These are phyloP conservation scores for Podospora pseudocomata DNA, from an alignment of 495 filamentous ascomycete species.

Conservation along the genomic window DNA sequence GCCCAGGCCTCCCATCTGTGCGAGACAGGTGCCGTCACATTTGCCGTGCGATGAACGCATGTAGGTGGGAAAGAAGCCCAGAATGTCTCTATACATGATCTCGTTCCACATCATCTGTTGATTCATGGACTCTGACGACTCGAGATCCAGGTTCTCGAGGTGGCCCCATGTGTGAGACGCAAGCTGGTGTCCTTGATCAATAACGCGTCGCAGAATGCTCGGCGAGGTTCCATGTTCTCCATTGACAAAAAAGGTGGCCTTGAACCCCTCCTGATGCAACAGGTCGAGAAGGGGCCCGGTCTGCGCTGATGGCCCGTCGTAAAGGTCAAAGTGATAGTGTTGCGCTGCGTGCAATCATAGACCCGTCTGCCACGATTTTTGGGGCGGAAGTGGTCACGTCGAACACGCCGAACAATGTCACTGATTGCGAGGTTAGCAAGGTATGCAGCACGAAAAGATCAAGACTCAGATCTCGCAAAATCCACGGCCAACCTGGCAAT, in stretches of 20 bases:
- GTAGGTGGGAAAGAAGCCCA: constrained; percentile 36
- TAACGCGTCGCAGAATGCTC: constrained; percentile 12
- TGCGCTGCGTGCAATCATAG: neutral
- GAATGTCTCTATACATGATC: constrained; percentile 20
- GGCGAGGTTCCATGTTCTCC: neutral
- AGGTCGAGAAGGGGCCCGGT: neutral
- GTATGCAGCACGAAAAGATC: neutral
- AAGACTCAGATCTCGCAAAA: neutral
- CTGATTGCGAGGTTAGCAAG: neutral
- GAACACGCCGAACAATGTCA: neutral
- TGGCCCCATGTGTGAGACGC: constrained; percentile 32
- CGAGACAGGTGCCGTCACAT: constrained; percentile 13
- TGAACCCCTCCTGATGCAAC: neutral
- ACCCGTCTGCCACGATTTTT: neutral
- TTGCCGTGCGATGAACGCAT: constrained; percentile 38
- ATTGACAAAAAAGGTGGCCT: neutral
- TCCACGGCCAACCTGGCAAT: neutral
- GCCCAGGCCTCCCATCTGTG: neutral
- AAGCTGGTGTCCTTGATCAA: constrained; percentile 21
- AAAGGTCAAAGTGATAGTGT: neutral
- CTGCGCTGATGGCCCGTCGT: neutral
- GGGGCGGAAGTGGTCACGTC: neutral
- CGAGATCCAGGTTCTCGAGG: constrained; percentile 24
- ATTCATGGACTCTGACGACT: constrained; percentile 2
- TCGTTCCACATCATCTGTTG: constrained; percentile 29